Evolutionary conservation across 2,329 filamentous ascomycete species (phyloP), one percentile per base, ranked within the genome.

Genomic region (Hypoxylon sp.): DNA sequence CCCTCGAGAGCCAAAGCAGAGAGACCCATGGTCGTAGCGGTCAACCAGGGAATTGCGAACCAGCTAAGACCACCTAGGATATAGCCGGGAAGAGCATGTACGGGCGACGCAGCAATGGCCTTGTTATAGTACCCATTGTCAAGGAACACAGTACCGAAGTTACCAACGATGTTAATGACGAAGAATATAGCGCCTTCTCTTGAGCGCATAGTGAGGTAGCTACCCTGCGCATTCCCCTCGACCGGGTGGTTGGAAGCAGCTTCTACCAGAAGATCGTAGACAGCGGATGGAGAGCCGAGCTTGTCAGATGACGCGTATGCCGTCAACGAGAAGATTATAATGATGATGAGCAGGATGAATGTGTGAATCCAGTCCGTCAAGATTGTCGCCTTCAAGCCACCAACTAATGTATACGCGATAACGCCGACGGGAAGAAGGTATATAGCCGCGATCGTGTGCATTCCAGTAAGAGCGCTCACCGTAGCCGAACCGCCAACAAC

Each of bases 111-210:
- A 6, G 95, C 93, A 75, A 97, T 97, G 14, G 94, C 94, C 81
- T 97, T 97, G 85, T 97, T 96, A 82, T 94, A 97, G 83, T 97
- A 97, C 14, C 92, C 91, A 72, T 95, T 95, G 77, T 97, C 94
- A 49, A 94, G 85, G 83, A 97, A 97, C 3, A 97, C 92, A 1
- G 92, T 94, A 65, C 87, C 91, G 67, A 95, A 96, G 81, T 95
- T 95, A 44, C 93, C 93, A 37, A 95, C 91, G 53, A 93, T 91
- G 80, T 97, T 97, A 81, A 97, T 97, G 40, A 97, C 90, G 80
- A 97, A 97, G 84, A 97, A 97, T 67, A 96, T 92, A 44, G 89
- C 92, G 4, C 94, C 94, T 74, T 95, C 90, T 65, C 87, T 88
- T 1, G 91, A 94, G 64, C 87, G 85, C 94, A 97, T 97, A 0